phyloP scores from a whole-genome alignment of 2,329 filamentous ascomycete genomes.

The Colletotrichum lupini region DNA sequence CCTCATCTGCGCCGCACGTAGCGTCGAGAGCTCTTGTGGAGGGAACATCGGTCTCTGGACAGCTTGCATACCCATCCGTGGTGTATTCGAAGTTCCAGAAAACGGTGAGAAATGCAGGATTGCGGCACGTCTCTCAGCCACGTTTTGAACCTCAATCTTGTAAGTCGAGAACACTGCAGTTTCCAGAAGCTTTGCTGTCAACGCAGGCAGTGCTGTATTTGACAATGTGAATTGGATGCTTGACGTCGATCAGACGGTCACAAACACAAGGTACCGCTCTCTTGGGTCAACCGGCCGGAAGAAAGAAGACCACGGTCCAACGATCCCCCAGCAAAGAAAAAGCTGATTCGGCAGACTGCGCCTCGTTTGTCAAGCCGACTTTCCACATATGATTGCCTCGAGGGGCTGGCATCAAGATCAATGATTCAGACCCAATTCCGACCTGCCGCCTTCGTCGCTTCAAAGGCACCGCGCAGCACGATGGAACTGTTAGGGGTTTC shows the following conservation, averaged over 20 bases:
- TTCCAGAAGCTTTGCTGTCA: no score
- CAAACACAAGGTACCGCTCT: not conserved
- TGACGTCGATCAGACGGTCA: constrained; percentile 6
- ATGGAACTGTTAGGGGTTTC: not conserved
- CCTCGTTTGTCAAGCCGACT: not conserved
- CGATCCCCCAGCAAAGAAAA: not conserved
- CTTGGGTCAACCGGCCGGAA: not conserved
- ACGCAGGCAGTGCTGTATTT: not conserved
- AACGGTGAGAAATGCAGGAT: not conserved
- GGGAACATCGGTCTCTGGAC: not conserved
- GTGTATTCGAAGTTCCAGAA: not conserved
- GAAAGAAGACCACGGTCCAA: no score
- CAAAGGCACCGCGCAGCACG: no score
- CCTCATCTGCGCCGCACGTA: not conserved
- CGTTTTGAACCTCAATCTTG: not conserved
- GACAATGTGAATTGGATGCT: not conserved
- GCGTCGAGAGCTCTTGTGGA: not conserved
- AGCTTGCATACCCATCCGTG: not conserved
- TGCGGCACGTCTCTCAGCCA: not conserved
- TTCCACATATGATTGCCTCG: not conserved
- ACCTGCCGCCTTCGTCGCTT: not conserved
- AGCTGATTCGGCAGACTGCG: not conserved
- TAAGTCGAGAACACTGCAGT: not conserved
- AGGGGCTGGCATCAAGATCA: not conserved
- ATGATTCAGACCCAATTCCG: not conserved